Base-by-base conservation (phyloP, 306 rosid species). In the Trifolium repens region DNA sequence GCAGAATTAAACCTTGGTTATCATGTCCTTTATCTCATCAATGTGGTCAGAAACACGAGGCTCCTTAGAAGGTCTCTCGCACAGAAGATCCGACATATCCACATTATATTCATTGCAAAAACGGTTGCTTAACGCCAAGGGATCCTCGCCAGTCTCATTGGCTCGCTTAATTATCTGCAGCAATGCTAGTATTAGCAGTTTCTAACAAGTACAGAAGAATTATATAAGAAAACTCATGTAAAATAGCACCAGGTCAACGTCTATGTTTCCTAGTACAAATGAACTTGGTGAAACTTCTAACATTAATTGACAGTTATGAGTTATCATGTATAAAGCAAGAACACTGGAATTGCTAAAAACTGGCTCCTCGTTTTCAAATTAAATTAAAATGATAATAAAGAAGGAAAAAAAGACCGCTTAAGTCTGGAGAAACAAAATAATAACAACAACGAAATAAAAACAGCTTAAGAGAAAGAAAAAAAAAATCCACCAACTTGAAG, bases 41-140 rank as follows among this genome's bases (percentile, higher is more conserved):
- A 94, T 84, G 83, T 94, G 97, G 12, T 86, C 91, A 55, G 99
- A 94, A 73, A 94, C 99, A 59, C 92, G 91, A 7, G 97, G 97
- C 80, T 91, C 91, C 79, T 61, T 87, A 15, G 96, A 82, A n/a
- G 99, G 99, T 81, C 63, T 37, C 76, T 86, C 88, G 76, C 99
- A 94, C 79, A 90, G 96, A 74, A 94, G 97, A 80, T 76, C 91
- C 30, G 72, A 80, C 96, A 88, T 90, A 82, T 94, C 99, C 68
- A 53, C 64, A 75, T 83, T 74, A 82, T 94, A 94, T 75, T 94
- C 99, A 78, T 92, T 69, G 52, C 99, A 94, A 85, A 82, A 94
- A 22, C 85, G 93, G 67, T 74, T 79, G 75, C 99, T 94, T 70
- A 94, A 74, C 24, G 66, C 68, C 65, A 94, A 75, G 15, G 96